Evolutionary conservation across 176 grass and related monocot genomes (phyloP).

Genomic region (Lolium multiflorum): DNA sequence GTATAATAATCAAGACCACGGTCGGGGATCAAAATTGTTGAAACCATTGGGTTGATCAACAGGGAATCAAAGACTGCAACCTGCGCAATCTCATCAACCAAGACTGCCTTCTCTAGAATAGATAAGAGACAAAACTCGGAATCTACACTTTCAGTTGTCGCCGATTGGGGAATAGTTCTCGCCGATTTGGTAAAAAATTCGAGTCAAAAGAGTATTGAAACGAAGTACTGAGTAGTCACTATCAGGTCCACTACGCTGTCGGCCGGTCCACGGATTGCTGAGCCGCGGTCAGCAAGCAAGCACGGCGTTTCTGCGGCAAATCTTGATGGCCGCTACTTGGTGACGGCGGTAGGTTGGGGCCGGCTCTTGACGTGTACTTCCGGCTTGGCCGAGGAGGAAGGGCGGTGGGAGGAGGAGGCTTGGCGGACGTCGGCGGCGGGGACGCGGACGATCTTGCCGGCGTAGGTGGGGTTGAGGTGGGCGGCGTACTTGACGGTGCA

Average conservation of each 20-base stretch:
- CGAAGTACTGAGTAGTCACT: not conserved
- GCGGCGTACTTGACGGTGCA: conserved; percentile 54
- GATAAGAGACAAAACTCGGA: not conserved
- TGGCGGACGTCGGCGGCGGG: conserved; percentile 18
- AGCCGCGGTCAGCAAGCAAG: not conserved
- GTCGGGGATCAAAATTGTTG: not conserved
- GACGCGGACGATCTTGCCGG: conserved; percentile 36
- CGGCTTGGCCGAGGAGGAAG: not conserved
- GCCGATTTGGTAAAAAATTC: not conserved
- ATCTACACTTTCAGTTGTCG: not conserved
- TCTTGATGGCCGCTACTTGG: too few species aligned
- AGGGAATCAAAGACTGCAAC: not conserved
- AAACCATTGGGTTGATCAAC: not conserved
- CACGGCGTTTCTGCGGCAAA: not conserved
- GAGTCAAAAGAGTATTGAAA: not conserved
- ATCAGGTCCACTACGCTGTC: not conserved
- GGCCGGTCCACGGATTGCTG: not conserved
- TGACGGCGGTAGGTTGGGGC: not conserved
- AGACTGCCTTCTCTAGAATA: not conserved
- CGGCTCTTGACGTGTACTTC: not conserved
- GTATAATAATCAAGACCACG: not conserved
- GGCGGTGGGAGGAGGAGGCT: not conserved
- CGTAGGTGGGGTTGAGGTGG: conserved; percentile 45
- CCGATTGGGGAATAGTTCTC: not conserved
- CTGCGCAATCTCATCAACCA: not conserved